Conservation (phyloP, 306 rosid species). For the Inga oerstediana region DNA sequence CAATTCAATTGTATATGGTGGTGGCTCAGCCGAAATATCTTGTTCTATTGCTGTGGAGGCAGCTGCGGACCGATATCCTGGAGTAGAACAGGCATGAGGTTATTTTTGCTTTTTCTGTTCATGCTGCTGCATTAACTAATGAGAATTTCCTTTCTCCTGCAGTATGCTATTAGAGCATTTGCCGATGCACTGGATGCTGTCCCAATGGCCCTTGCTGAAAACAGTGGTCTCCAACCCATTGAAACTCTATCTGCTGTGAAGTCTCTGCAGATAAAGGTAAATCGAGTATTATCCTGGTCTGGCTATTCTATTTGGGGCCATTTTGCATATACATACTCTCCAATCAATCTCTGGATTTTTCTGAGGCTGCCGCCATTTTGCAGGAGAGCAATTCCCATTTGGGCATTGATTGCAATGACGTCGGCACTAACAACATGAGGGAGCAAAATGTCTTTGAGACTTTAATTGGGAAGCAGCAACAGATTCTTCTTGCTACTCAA, state of each 20-base stretch:
- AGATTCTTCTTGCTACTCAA: conserved; percentile 88
- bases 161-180: conserved; percentile 97
- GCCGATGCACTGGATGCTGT: conserved; percentile 89
- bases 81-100: conserved; percentile 85
- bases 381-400: conserved; percentile 78
- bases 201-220: conserved; percentile 99
- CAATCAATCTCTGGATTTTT: not conserved
- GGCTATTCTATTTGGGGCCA: not conserved
- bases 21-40: conserved; percentile 93
- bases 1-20: conserved; percentile 96
- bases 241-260: conserved; percentile 94
- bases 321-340: not conserved
- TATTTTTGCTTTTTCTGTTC: not conserved
- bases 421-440: conserved; percentile 92
- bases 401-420: conserved; percentile 92
- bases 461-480: conserved; percentile 96
- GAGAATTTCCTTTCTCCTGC: conserved; percentile 33
- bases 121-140: not conserved
- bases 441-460: conserved; percentile 93
- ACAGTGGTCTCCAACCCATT: conserved; percentile 95
- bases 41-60: conserved; percentile 91
- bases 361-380: conserved; percentile 30
- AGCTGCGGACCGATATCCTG: conserved; percentile 89
- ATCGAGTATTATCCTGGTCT: not conserved
- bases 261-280: conserved; percentile 92